These are phyloP conservation scores for Cucurbita pepo DNA, from an alignment of 306 rosid species.

Conservation along the genomic window DNA sequence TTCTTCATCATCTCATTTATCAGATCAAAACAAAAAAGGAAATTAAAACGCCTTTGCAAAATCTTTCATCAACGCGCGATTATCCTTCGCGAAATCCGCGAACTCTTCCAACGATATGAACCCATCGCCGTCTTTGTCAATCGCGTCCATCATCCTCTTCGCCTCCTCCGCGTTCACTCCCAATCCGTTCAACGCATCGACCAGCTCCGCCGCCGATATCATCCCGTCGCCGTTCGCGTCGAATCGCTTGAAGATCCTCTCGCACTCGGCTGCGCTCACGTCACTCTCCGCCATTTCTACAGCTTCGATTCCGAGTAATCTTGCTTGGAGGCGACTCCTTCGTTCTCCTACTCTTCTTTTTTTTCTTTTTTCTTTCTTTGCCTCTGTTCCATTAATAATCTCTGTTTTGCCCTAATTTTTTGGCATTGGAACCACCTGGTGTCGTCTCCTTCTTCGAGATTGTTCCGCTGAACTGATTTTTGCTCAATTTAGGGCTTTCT, in stretches of 20 bases:
- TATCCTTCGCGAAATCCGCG: conserved; percentile 33
- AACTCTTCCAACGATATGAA: conserved; percentile 48
- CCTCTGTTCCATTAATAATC: neutral
- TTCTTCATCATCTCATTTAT: no score
- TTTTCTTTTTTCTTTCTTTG: no score
- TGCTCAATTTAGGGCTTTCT: neutral
- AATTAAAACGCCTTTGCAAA: conserved; percentile 49
- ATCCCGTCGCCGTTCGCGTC: conserved; percentile 54
- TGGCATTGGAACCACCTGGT: neutral
- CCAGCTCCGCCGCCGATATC: conserved; percentile 59
- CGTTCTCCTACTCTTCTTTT: neutral
- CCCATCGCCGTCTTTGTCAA: conserved; percentile 56
- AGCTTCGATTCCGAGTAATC: no score
- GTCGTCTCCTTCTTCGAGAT: neutral
- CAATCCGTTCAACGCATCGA: conserved; percentile 39
- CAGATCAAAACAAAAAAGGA: neutral
- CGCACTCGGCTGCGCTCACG: conserved; percentile 23
- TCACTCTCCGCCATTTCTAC: conserved; percentile 15
- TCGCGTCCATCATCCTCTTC: conserved; percentile 51
- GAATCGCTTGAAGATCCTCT: conserved; percentile 50
- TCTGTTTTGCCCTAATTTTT: neutral
- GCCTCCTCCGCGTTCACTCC: conserved; percentile 46
- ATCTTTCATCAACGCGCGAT: conserved; percentile 50
- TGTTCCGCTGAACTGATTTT: neutral
- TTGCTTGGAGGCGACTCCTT: no score